Evolutionary conservation across 352 stramenopile species (phyloP).

Genomic region (Lagenidium giganteum): DNA sequence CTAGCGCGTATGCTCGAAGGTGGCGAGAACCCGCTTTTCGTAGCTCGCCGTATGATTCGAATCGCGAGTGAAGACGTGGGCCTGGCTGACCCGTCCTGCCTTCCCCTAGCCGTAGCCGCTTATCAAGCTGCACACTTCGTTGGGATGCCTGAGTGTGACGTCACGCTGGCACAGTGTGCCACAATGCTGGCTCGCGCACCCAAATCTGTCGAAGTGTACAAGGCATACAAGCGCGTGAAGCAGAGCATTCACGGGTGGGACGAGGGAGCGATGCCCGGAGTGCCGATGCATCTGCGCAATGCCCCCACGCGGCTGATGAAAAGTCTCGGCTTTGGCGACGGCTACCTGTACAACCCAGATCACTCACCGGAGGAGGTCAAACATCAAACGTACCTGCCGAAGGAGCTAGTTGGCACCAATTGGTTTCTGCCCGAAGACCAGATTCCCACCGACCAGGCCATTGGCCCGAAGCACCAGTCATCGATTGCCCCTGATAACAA

Average conservation of each 20-base stretch:
- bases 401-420: slow-evolving; percentile 47
- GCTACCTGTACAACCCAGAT: slow-evolving; percentile 84
- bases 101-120: slow-evolving; percentile 59
- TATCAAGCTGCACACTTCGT: slow-evolving; percentile 75
- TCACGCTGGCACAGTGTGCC: slow-evolving; percentile 74
- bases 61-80: slow-evolving; percentile 85
- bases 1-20: slow-evolving; percentile 83
- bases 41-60: slow-evolving; percentile 75
- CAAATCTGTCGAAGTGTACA: slow-evolving; percentile 83
- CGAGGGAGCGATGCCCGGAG: slow-evolving; percentile 50
- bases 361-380: slow-evolving; percentile 56
- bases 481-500: too few species aligned
- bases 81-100: slow-evolving; percentile 56
- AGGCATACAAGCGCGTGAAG: slow-evolving; percentile 78
- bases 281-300: slow-evolving; percentile 80
- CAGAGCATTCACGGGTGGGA: slow-evolving; percentile 50
- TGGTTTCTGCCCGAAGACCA: too few species aligned
- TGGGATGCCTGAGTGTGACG: slow-evolving; percentile 85
- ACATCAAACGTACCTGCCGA: slow-evolving; percentile 82
- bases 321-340: slow-evolving; percentile 65
- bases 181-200: slow-evolving; percentile 73
- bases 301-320: slow-evolving; percentile 79
- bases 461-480: too few species aligned
- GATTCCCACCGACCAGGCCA: too few species aligned
- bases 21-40: slow-evolving; percentile 79